Conservation (phyloP, 1,284 basidiomycete genomes). For the Porogramme epimiltina region DNA sequence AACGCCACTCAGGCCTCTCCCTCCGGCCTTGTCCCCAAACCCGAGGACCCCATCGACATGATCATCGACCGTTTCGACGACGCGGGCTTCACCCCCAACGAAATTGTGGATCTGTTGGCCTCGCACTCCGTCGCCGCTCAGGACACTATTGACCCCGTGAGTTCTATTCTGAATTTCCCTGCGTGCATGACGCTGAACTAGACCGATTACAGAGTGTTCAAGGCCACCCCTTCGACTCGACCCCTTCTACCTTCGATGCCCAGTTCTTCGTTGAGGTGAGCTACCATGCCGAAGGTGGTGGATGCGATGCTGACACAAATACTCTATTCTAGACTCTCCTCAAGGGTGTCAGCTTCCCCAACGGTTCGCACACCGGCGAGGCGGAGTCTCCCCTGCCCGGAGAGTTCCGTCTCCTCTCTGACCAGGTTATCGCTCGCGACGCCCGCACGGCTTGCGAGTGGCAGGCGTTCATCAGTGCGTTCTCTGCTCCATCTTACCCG, state of each 20-base stretch:
- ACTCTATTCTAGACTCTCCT: constrained; percentile 32
- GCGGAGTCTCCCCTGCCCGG: constrained; percentile 31
- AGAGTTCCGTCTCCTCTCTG: constrained; percentile 38
- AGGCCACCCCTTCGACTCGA: constrained; percentile 30
- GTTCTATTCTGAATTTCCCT: too few species aligned
- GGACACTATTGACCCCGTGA: constrained; percentile 28
- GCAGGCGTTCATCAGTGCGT: constrained; percentile 33
- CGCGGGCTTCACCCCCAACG: constrained; percentile 30
- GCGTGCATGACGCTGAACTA: too few species aligned
- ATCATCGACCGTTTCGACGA: constrained; percentile 33
- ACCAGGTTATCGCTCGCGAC: constrained; percentile 29
- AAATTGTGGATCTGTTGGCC: constrained; percentile 31
- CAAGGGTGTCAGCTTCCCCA: constrained; percentile 32
- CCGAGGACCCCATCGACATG: constrained; percentile 25
- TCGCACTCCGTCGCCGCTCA: constrained; percentile 32
- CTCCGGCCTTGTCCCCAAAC: constrained; percentile 29
- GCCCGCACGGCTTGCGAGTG: constrained; percentile 37
- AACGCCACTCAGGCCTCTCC: constrained; percentile 28
- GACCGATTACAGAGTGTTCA: too few species aligned
- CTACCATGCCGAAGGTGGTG: too few species aligned
- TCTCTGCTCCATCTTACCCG: not conserved
- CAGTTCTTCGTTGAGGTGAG: constrained; percentile 38
- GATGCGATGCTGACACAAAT: too few species aligned
- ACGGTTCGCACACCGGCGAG: constrained; percentile 28
- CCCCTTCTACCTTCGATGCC: constrained; percentile 35